phyloP scores from a whole-genome alignment of 768 basidiomycete species.

The Suillus variegatus region DNA sequence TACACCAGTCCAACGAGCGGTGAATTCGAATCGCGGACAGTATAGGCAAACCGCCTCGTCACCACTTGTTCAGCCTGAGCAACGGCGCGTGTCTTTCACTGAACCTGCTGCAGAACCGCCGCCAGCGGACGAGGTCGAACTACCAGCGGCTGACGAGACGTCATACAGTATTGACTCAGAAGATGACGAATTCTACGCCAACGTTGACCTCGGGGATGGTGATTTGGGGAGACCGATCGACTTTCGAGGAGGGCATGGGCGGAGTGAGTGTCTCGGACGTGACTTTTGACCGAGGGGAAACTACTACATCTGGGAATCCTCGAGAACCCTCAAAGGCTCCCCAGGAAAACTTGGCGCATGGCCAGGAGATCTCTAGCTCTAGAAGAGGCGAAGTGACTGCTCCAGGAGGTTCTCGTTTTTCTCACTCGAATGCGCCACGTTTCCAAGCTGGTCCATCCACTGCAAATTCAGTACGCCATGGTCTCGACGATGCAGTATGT shows the following conservation, averaged over 20 bases:
- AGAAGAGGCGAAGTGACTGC: not conserved
- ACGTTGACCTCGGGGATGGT: conserved; percentile 51
- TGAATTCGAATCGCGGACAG: conserved; percentile 9
- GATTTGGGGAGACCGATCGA: conserved; percentile 41
- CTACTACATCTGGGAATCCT: not conserved
- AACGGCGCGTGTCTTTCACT: conserved; percentile 15
- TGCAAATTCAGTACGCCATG: not conserved
- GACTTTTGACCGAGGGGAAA: not conserved
- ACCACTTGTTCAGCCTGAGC: conserved; percentile 16
- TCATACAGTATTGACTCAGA: conserved; percentile 59
- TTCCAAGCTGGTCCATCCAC: not conserved
- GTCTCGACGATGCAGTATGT: not conserved
- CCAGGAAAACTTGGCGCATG: not conserved
- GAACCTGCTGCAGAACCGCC: conserved; percentile 7
- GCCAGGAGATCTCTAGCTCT: not conserved
- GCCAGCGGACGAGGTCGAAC: conserved; percentile 5
- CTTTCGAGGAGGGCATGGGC: conserved; percentile 39
- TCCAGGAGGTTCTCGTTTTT: not conserved
- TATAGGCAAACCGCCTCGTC: conserved; percentile 7
- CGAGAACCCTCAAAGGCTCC: not conserved
- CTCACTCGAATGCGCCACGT: not conserved
- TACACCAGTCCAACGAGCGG: conserved; percentile 25
- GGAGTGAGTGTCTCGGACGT: conserved; percentile 16
- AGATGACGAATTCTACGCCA: conserved; percentile 65
- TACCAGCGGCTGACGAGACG: conserved; percentile 25